Evolutionary conservation across 2,329 filamentous ascomycete species (phyloP).

Genomic region (Calonectria hawksworthii): DNA sequence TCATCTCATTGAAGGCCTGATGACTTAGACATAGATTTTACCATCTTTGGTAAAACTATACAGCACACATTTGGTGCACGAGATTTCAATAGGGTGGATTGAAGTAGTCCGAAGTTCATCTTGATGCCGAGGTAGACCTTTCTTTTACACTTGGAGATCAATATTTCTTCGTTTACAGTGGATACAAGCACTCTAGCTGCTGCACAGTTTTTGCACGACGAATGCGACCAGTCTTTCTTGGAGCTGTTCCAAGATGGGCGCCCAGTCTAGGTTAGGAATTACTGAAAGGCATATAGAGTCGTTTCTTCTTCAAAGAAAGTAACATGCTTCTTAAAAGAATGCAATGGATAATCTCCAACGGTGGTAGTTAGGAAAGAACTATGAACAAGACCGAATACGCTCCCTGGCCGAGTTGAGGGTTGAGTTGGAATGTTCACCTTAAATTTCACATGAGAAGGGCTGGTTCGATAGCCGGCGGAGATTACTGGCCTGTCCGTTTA

Average conservation of each 20-base stretch:
- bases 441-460: constrained; percentile 12
- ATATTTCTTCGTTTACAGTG: not conserved
- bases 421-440: constrained; percentile 15
- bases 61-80: not conserved
- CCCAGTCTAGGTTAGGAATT: not conserved
- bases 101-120: not conserved
- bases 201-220: not conserved
- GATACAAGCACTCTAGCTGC: no score
- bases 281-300: not conserved
- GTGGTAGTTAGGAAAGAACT: constrained; percentile 8
- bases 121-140: not conserved
- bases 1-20: not conserved
- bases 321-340: constrained; percentile 15
- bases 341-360: not conserved
- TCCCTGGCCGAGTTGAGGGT: not conserved
- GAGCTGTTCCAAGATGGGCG: not conserved
- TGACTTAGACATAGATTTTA: not conserved
- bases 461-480: not conserved
- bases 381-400: constrained; percentile 15
- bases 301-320: constrained; percentile 13
- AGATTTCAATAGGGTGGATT: not conserved
- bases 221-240: not conserved
- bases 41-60: no score
- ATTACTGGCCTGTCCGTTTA: not conserved
- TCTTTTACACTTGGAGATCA: not conserved